Evolutionary conservation across 1,139 yeast genomes (phyloP), one percentile per base, ranked within the genome.

Genomic region (Pichia sp.): DNA sequence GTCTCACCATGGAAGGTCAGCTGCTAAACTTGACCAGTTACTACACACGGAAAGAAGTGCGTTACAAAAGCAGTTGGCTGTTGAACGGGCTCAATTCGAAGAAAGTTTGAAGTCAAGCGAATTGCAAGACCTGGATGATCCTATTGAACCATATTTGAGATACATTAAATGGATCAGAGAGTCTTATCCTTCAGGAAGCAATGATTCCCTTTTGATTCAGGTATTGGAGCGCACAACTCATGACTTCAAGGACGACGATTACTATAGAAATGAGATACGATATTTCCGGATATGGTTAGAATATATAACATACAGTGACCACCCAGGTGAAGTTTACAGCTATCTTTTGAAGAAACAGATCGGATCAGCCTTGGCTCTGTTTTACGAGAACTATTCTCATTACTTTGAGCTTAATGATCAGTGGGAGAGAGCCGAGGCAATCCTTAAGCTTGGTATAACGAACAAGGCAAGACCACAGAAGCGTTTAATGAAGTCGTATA

Each of bases 251-350:
- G 87, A 82, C 49, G 68, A 69, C 19, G 56, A 61, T 2, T 74
- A 72, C 46, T 88, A 87, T 56, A 79, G 77, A 44, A 82, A 88
- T 54, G 96, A 88, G 53, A 74, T 87, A 1, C 61, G 96, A 34
- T 88, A 84, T 54, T 60, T 91, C 36, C 71, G 69, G 44, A 68
- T 87, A 1, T 91, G 98, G 96, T 60, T 88, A 34, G 77, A 76
- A 42, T 85, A 83, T 53, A 74, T 80, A 17, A 69, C 67, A 18
- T 78, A 74, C 49, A 72, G 83, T 1, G 91, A 83, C 45, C 66
- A 78, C 5, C 91, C 93, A 0, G 60, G 71, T 23, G 94, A 84
- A 39, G 67, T 85, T 5, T 88, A 80, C 55, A 66, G 75, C 2
- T 87, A 81, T 53, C 63, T 91, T 53, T 76, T 80, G 32, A 73